These are phyloP conservation scores for Talaromyces sp. DNA, from an alignment of 2,329 filamentous ascomycete species.

Conservation along the genomic window DNA sequence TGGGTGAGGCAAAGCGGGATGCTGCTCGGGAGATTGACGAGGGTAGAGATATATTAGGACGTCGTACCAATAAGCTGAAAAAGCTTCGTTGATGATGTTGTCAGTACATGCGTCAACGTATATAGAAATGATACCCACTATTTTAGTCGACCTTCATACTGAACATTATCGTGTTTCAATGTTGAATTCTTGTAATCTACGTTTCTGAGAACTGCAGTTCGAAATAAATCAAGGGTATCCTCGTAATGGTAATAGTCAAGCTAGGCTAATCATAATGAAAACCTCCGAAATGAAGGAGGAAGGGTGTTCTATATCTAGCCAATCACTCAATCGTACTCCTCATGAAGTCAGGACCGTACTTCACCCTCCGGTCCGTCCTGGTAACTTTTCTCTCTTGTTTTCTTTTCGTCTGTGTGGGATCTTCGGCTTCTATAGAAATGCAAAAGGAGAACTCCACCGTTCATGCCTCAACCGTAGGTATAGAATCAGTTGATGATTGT, in stretches of 20 bases:
- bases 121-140: slow-evolving; percentile 13
- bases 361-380: neutral
- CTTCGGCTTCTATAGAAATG: neutral
- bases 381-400: neutral
- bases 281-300: neutral
- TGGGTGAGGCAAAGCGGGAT: slow-evolving; percentile 93
- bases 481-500: slow-evolving; percentile 11
- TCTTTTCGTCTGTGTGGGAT: neutral
- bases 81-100: slow-evolving; percentile 28
- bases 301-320: neutral
- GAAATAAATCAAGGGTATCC: slow-evolving; percentile 10
- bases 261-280: slow-evolving; percentile 1
- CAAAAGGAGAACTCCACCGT: neutral
- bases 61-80: slow-evolving; percentile 52
- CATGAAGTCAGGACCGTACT: neutral
- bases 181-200: neutral
- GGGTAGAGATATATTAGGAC: slow-evolving; percentile 84
- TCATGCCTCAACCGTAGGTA: neutral
- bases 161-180: neutral
- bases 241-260: slow-evolving; percentile 6
- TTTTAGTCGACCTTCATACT: neutral
- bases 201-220: neutral
- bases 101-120: slow-evolving; percentile 9
- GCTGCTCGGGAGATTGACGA: slow-evolving; percentile 88
- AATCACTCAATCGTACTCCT: neutral